Conservation (phyloP, 2,329 filamentous ascomycete genomes). For the Xylaria sp. region DNA sequence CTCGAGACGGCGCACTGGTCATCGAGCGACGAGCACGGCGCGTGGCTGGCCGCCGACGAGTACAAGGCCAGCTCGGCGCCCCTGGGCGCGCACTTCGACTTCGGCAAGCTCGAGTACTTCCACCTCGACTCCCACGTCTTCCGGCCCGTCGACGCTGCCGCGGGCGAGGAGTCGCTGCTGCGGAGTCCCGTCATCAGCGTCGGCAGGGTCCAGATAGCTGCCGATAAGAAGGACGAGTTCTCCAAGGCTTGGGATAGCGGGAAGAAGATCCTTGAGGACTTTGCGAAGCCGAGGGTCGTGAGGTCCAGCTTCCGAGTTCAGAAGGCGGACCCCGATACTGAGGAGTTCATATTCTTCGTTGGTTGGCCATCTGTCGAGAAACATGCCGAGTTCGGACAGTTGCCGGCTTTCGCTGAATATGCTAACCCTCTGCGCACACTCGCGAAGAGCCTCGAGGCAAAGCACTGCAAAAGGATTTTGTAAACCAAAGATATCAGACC, state of each 20-base stretch:
- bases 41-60: conserved; percentile 58
- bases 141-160: conserved; percentile 26
- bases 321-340: conserved; percentile 49
- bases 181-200: conserved; percentile 54
- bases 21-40: conserved; percentile 54
- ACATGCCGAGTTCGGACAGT: conserved; percentile 48
- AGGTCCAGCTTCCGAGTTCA: conserved; percentile 59
- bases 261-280: conserved; percentile 49
- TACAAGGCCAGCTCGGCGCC: conserved; percentile 53
- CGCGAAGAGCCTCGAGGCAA: conserved; percentile 43
- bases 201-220: conserved; percentile 48
- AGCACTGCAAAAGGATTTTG: conserved; percentile 50
- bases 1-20: conserved; percentile 61
- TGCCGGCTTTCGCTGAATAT: conserved; percentile 44
- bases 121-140: conserved; percentile 54
- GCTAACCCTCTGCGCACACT: conserved; percentile 39
- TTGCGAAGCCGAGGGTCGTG: conserved; percentile 49
- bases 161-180: conserved; percentile 40
- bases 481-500: conserved; percentile 35
- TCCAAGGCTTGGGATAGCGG: conserved; percentile 50
- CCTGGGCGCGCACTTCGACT: conserved; percentile 51
- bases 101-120: conserved; percentile 53
- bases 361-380: conserved; percentile 53
- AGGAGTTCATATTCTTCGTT: conserved; percentile 56
- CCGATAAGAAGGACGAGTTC: conserved; percentile 50